Conservation (phyloP, 2,329 filamentous ascomycete species). For the Zymoseptoria tritici region DNA sequence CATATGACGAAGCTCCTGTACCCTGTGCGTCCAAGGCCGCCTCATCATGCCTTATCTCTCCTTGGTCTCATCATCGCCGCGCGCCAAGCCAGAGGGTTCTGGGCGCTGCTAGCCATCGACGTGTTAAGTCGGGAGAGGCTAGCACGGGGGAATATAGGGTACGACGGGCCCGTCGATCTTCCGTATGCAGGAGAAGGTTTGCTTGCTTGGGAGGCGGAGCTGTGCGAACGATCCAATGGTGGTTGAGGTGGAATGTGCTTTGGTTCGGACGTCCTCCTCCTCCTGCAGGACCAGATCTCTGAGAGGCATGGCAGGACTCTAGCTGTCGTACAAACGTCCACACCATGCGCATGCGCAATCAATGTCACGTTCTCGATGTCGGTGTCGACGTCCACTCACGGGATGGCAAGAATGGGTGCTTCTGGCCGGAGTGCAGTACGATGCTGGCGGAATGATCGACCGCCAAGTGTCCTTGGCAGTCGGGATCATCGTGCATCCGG, state of each 20-base stretch:
- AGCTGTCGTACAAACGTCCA: neutral
- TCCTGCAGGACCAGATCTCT: neutral
- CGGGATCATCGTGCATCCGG: too few relatives aligned
- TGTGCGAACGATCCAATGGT: neutral
- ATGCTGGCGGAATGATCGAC: neutral
- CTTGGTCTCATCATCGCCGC: neutral
- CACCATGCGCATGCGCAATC: neutral
- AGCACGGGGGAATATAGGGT: neutral
- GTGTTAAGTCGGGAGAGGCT: neutral
- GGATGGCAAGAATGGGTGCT: neutral
- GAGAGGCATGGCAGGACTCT: neutral
- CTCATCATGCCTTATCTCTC: neutral
- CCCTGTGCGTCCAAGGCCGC: neutral
- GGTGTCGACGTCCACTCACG: neutral
- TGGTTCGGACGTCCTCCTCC: neutral
- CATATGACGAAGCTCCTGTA: neutral
- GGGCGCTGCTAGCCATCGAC: neutral
- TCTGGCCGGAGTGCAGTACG: neutral
- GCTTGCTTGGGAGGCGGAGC: neutral
- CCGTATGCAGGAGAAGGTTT: neutral
- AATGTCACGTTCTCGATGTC: neutral
- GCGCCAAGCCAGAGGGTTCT: neutral
- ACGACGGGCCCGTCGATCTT: neutral
- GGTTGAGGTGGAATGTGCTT: neutral
- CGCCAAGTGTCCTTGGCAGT: neutral